phyloP scores from a whole-genome alignment of 805 yeast species.

The Lachancea sp. region DNA sequence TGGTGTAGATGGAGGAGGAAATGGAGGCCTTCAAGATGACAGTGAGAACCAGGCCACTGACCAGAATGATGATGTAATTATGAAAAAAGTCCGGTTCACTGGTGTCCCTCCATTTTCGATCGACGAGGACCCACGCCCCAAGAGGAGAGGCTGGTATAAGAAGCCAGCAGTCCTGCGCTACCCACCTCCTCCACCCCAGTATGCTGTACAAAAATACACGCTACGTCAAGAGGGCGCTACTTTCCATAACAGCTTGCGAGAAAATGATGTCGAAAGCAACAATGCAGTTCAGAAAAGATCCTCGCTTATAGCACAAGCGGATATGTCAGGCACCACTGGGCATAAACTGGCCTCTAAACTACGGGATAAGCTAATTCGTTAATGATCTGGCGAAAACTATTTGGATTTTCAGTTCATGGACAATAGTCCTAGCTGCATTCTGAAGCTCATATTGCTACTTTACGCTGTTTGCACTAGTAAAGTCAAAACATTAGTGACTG shows the following conservation, averaged over 20 bases:
- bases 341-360: constrained; percentile 20
- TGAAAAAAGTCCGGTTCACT: constrained; percentile 30
- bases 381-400: background rate
- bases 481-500: too few relatives aligned
- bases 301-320: constrained; percentile 7
- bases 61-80: background rate
- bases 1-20: background rate
- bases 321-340: constrained; percentile 10
- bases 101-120: constrained; percentile 33
- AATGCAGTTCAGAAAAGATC: constrained; percentile 7
- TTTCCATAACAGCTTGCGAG: constrained; percentile 27
- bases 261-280: constrained; percentile 11
- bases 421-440: too few relatives aligned
- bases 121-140: constrained; percentile 28
- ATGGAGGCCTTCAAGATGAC: background rate
- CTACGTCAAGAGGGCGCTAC: constrained; percentile 32
- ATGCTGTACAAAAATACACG: constrained; percentile 15
- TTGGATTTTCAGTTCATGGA: too few relatives aligned
- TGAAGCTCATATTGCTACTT: too few relatives aligned
- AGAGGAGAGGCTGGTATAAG: constrained; percentile 33
- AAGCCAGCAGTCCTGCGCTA: constrained; percentile 32
- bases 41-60: background rate
- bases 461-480: too few relatives aligned
- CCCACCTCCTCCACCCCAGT: constrained; percentile 24
- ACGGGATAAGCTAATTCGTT: constrained; percentile 19